Conservation (phyloP, 805 yeast species). For the Candida berthetii region DNA sequence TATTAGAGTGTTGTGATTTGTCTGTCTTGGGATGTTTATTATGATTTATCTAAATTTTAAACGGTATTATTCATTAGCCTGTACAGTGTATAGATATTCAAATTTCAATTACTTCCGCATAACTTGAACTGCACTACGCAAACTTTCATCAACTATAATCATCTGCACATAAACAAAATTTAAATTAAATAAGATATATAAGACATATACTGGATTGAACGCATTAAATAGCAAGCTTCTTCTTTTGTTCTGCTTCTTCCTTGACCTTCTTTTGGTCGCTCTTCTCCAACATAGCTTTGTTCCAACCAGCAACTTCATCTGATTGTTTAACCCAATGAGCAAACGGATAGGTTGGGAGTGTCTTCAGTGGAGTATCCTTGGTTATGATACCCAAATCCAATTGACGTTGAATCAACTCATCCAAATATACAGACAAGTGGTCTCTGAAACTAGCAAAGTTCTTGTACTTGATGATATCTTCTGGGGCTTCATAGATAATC, state of each 20-base stretch:
- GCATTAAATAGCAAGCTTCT: too few species aligned
- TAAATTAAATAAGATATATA: too few species aligned
- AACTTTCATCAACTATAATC: too few species aligned
- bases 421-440: slow-evolving; percentile 53
- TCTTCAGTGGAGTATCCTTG: slow-evolving; percentile 50
- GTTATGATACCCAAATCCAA: slow-evolving; percentile 46
- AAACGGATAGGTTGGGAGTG: slow-evolving; percentile 58
- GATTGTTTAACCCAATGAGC: slow-evolving; percentile 41
- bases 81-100: too few species aligned
- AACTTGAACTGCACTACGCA: too few species aligned
- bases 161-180: too few species aligned
- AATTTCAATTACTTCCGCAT: too few species aligned
- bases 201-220: too few species aligned
- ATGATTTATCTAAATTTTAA: too few species aligned
- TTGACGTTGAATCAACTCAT: slow-evolving; percentile 51
- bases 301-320: slow-evolving; percentile 36
- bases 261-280: slow-evolving; percentile 9
- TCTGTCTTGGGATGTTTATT: too few species aligned
- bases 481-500: slow-evolving; percentile 61
- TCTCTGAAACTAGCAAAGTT: slow-evolving; percentile 53
- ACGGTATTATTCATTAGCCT: too few species aligned
- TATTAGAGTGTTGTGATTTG: too few species aligned
- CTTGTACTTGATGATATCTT: slow-evolving; percentile 58
- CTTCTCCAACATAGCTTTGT: slow-evolving; percentile 20
- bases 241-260: not conserved